A percentile compares a stretch with the other conserved stretches of the same genome.
Conservation (phyloP, 2,329 filamentous ascomycete genomes). For the Helminthosporium solani region DNA sequence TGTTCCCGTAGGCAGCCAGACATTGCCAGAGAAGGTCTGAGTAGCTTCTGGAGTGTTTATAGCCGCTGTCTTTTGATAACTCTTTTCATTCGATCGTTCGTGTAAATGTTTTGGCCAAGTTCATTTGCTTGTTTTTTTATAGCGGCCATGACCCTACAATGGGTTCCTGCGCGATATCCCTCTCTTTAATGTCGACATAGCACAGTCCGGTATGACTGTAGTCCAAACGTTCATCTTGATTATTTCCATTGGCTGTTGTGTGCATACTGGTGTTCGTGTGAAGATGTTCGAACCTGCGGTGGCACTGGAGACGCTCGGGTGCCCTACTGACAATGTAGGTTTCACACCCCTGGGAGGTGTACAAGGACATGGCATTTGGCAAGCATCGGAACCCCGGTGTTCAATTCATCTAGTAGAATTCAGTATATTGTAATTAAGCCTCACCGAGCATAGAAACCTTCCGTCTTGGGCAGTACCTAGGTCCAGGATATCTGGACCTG, state of each 20-base stretch:
- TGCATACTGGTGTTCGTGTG: neutral
- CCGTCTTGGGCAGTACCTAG: neutral
- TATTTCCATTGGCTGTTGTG: neutral
- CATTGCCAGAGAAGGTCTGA: conserved; percentile 32
- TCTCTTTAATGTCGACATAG: conserved; percentile 14
- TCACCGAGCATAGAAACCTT: neutral
- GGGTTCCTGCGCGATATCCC: conserved; percentile 24
- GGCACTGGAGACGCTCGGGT: conserved; percentile 2
- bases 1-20: conserved; percentile 11
- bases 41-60: neutral
- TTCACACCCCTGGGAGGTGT: conserved; percentile 3
- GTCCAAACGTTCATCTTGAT: neutral
- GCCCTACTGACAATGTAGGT: conserved; percentile 4
- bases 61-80: conserved; percentile 3
- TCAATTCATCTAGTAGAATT: neutral
- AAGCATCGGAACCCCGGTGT: neutral
- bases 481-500: neutral
- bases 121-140: conserved; percentile 16
- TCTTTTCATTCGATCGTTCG: conserved; percentile 6
- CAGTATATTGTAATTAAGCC: neutral
- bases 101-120: conserved; percentile 28
- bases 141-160: conserved; percentile 13
- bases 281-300: neutral
- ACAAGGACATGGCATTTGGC: conserved; percentile 2
- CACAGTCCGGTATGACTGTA: conserved; percentile 2